Conservation (phyloP, 106 monocot genomes). For the Dioscorea alata region DNA sequence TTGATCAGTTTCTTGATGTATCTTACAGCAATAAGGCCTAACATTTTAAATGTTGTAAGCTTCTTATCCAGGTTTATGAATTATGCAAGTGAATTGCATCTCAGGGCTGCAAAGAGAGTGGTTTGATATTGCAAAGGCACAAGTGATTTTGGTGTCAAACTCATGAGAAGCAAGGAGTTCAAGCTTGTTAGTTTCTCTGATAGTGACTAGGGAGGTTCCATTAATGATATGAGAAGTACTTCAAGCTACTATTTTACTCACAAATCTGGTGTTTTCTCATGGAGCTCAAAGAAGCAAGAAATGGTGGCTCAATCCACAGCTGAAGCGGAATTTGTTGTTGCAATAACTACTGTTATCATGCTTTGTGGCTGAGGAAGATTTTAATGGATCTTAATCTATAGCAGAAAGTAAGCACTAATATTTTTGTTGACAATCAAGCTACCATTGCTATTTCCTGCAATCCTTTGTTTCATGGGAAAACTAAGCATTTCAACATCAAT, state of each 20-base stretch:
- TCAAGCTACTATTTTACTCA: not conserved
- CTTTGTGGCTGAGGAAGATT: not conserved
- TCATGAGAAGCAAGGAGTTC: not conserved
- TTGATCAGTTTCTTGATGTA: not conserved
- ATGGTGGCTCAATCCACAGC: not conserved
- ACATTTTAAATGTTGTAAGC: not conserved
- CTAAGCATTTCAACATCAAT: slow-evolving; percentile 2
- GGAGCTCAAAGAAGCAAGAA: not conserved
- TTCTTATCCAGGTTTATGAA: not conserved
- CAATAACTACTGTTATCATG: not conserved
- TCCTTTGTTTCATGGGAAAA: not conserved
- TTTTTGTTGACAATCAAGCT: slow-evolving; percentile 1
- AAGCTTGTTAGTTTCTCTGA: not conserved
- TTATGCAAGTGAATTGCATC: not conserved
- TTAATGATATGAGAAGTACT: not conserved
- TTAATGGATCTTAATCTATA: not conserved
- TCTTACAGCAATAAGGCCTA: not conserved
- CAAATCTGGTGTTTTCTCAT: not conserved
- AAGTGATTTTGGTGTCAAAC: not conserved
- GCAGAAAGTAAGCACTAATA: not conserved
- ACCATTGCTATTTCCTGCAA: not conserved
- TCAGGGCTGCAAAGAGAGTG: not conserved
- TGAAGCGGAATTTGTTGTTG: slow-evolving; percentile 2
- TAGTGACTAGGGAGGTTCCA: not conserved
- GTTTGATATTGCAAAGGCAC: slow-evolving; percentile 1